phyloP scores from a whole-genome alignment of 2,329 filamentous ascomycete species.

The Rhynchosporium agropyri region DNA sequence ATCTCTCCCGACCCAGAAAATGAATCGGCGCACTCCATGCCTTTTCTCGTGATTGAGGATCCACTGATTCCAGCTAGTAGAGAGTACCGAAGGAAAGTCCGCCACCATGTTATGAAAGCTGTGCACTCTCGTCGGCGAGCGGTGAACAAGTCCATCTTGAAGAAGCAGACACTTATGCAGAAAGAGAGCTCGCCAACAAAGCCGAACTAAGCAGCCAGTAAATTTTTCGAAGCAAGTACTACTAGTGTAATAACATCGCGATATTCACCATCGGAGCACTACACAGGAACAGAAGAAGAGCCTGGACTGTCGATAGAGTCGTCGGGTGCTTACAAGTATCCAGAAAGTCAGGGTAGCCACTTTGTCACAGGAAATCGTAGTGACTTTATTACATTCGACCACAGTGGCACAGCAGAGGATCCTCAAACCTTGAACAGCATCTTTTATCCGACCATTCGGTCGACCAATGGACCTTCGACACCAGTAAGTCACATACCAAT shows the following conservation, averaged over 20 bases:
- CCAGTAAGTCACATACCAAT: constrained; percentile 14
- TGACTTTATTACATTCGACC: too few species aligned
- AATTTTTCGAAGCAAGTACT: constrained; percentile 1
- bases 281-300: background rate
- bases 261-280: background rate
- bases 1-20: background rate
- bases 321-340: background rate
- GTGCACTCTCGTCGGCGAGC: constrained; percentile 14
- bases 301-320: background rate
- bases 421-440: background rate
- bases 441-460: constrained; percentile 13
- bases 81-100: constrained; percentile 19
- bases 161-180: constrained; percentile 5
- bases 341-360: background rate
- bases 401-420: background rate
- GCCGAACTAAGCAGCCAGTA: background rate
- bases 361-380: background rate
- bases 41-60: constrained; percentile 21
- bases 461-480: constrained; percentile 21
- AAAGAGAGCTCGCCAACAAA: background rate
- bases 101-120: constrained; percentile 21
- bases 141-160: constrained; percentile 16
- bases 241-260: background rate
- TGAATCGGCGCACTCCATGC: background rate
- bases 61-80: constrained; percentile 17